Evolutionary conservation across 257 asterid species (phyloP).

Genomic region (Parsonsia alboflavescens): DNA sequence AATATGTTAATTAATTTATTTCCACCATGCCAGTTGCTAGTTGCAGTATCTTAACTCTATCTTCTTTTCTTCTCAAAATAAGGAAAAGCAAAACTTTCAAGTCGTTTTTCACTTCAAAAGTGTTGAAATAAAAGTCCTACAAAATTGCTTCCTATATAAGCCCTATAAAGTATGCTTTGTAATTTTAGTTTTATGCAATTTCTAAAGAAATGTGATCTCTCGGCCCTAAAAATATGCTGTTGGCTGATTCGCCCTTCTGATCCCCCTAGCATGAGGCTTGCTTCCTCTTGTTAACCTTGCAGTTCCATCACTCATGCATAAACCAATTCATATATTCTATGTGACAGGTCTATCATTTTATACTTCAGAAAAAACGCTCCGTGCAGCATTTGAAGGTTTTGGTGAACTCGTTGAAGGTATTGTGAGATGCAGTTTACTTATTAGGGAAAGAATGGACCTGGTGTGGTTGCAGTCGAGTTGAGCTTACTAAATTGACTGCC

Average conservation of each 20-base stretch:
- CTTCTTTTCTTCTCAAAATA: neutral
- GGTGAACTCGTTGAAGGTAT: constrained; percentile 84
- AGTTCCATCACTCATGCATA: neutral
- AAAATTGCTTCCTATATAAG: neutral
- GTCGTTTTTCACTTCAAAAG: neutral
- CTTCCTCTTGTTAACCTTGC: neutral
- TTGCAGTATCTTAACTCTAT: neutral
- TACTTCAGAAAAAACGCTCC: constrained; percentile 84
- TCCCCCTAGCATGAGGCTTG: neutral
- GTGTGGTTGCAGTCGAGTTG: neutral
- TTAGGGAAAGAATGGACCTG: neutral
- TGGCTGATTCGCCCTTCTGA: neutral
- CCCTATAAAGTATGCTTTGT: neutral
- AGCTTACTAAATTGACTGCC: neutral
- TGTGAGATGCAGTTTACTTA: neutral
- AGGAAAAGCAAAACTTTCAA: neutral
- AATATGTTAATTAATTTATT: neutral
- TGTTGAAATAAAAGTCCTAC: too few relatives aligned
- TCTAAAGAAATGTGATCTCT: neutral
- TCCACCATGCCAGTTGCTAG: neutral
- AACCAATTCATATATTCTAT: neutral
- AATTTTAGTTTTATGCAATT: neutral
- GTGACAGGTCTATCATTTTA: constrained; percentile 84
- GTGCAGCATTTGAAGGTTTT: constrained; percentile 84
- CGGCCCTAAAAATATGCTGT: neutral